Evolutionary conservation across 768 basidiomycete species (phyloP), one percentile per base, ranked within the genome.

Genomic region (Mrakia gelida): DNA sequence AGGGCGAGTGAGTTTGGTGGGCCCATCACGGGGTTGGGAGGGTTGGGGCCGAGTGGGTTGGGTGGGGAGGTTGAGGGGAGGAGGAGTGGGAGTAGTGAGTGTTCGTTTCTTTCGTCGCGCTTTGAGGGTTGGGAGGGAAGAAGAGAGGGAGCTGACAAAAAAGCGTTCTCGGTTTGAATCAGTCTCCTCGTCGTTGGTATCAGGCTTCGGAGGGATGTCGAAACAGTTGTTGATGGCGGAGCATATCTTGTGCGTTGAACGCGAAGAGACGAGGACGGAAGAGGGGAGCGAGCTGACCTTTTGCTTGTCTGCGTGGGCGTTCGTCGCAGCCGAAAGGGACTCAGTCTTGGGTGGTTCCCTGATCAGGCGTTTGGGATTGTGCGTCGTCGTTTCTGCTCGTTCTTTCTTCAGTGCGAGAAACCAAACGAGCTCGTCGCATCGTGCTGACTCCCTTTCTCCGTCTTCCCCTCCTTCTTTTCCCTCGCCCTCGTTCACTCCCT

Each of bases 311-410:
- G 15, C 11, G 45, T 45, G 3, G 38, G 38, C 8, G 38, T 38
- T 38, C n/a, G n/a, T 38, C 8, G 34, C 30, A 68, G 56, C 63
- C 62, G 49, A 21, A 62, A 62, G 32, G 62, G 56, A 16, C n/a
- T 41, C 26, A 30, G 34, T 10, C 45, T n/a, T 18, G 43, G 74
- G 16, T 75, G 74, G 63, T 67, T 67, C 62, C 63, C 74, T 10
- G 62, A 54, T 43, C 43, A 45, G 11, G 74, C 61, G 21, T 74
- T 74, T 21, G 73, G 73, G 26, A 61, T 74, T 41, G 63, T n/a
- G n/a, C n/a, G n/a, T n/a, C n/a, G n/a, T n/a, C n/a, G n/a, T n/a
- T n/a, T n/a, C n/a, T n/a, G n/a, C n/a, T n/a, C n/a, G n/a, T n/a
- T n/a, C n/a, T n/a, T n/a, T n/a, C n/a, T n/a, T n/a, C n/a, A n/a